Conservation (phyloP, 1,139 yeast genomes). For the Hemisphaericaspora xylofermentans region DNA sequence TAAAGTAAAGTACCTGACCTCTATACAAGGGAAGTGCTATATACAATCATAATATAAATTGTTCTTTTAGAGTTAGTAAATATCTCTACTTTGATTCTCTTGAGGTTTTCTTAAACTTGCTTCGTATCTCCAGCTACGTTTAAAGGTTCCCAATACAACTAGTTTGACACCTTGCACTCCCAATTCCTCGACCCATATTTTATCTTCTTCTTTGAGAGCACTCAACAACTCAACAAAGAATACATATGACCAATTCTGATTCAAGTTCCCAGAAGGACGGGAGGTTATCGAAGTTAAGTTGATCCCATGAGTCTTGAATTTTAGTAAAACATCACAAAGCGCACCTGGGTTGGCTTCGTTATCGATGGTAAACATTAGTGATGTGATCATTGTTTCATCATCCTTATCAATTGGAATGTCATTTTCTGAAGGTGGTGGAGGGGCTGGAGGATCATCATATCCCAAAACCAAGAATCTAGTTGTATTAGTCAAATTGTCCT, state of each 20-base stretch:
- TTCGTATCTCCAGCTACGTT: constrained; percentile 29
- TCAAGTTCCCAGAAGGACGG: constrained; percentile 55
- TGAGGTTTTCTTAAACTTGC: neutral
- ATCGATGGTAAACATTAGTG: constrained; percentile 65
- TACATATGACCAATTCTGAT: constrained; percentile 75
- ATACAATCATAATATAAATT: too few species aligned
- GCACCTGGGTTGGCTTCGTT: constrained; percentile 73
- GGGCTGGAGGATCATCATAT: constrained; percentile 15
- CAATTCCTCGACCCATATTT: constrained; percentile 23
- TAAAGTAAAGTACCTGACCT: too few species aligned
- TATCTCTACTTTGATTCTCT: too few species aligned
- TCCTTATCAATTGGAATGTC: constrained; percentile 7
- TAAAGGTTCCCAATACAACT: constrained; percentile 39
- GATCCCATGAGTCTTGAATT: constrained; percentile 56
- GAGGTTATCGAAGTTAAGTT: constrained; percentile 74
- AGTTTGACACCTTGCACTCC: constrained; percentile 28
- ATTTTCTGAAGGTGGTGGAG: constrained; percentile 7
- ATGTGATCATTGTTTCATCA: constrained; percentile 33
- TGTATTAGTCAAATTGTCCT: constrained; percentile 72
- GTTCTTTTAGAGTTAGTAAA: too few species aligned
- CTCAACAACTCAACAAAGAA: constrained; percentile 71
- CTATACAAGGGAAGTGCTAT: too few species aligned
- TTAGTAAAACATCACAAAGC: constrained; percentile 62
- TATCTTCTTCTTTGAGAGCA: constrained; percentile 17
- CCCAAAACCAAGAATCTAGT: constrained; percentile 80